A percentile compares a stretch with the other conserved stretches of the same genome.
Conservation (phyloP, 2,329 filamentous ascomycete species). For the Thyridium curvatum region DNA sequence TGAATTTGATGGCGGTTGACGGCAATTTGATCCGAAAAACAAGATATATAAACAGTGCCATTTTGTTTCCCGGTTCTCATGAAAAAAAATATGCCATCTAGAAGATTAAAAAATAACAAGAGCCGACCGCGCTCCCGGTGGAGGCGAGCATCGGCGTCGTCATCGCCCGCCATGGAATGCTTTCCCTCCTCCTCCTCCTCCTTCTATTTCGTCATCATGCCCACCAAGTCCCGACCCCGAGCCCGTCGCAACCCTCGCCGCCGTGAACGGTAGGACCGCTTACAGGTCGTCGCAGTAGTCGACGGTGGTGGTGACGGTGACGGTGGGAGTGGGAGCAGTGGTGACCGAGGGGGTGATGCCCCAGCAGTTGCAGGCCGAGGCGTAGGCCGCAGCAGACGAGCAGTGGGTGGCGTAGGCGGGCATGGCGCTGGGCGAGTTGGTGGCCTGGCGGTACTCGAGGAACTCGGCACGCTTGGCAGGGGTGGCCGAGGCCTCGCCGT, state of each 20-base stretch:
- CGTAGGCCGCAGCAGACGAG: conserved; percentile 24
- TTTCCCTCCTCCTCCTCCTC: too few relatives aligned
- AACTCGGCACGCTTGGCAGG: conserved; percentile 18
- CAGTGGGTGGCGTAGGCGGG: conserved; percentile 35
- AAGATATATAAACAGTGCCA: too few relatives aligned
- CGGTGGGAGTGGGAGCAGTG: conserved; percentile 30
- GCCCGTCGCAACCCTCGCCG: neutral
- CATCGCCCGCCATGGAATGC: too few relatives aligned
- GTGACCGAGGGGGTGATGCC: conserved; percentile 31
- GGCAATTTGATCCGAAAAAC: too few relatives aligned
- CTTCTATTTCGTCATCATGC: neutral
- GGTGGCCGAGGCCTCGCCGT: conserved; percentile 12
- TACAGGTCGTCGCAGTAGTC: conserved; percentile 32
- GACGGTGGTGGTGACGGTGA: conserved; percentile 32
- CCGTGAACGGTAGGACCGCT: conserved; percentile 4
- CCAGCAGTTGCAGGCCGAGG: conserved; percentile 35
- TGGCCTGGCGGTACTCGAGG: conserved; percentile 19
- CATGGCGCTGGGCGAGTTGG: conserved; percentile 21
- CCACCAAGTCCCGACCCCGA: conserved; percentile 5
- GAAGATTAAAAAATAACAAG: too few relatives aligned
- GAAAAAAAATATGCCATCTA: too few relatives aligned
- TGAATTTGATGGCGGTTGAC: too few relatives aligned
- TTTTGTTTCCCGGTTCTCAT: too few relatives aligned
- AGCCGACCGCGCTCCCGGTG: too few relatives aligned
- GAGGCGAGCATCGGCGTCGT: too few relatives aligned